Base-by-base conservation (phyloP, 208 protist genomes). In the Trypanosoma rangeli region DNA sequence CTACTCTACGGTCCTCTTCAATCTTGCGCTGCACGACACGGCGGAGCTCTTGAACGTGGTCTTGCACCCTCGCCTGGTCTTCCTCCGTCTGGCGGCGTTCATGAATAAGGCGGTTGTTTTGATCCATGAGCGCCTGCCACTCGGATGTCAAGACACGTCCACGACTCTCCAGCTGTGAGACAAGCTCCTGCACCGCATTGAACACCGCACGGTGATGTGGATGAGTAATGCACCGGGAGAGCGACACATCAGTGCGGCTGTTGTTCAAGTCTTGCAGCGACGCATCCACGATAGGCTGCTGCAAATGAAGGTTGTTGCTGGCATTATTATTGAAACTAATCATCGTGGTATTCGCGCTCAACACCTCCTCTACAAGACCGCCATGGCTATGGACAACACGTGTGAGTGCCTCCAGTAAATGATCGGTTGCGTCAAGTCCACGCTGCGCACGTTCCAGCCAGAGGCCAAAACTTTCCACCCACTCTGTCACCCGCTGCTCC, bases 21-120 rank as follows among this genome's bases (percentile, higher is more conserved):
- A 94, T 63, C 62, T 96, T 96, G 20, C 79, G 60, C 48, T 89
- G 82, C 35, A 96, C 92, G 13, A 79, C 81, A 22, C 78, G 82
- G 9, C 85, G 87, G 44, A 96, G 79, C 63, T 92, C 85, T 66
- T 91, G 35, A 1, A 96, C 58, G 15, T 79, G 83, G 9, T 78
- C 70, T 68, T 92, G 82, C 16, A 85, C 87, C 37, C 75, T 65
- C 9, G 26, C 53, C 49, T 93, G 89, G 58, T 90, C 86, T 37
- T 72, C 65, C 26, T 64, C 67, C 26, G 37, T 48, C n/a, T 49
- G 26, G 35, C 61, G 59, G 7, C 65, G 57, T 46, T 70, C 64
- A 66, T 83, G 71, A 28, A 74, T 33, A n/a, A 93, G 65, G 1
- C 82, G 77, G n/a, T 81, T 67, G 31, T 81, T 84, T 64, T 80